Evolutionary conservation across 257 asterid species (phyloP).

Genomic region (Ajuga chamaepitys): DNA sequence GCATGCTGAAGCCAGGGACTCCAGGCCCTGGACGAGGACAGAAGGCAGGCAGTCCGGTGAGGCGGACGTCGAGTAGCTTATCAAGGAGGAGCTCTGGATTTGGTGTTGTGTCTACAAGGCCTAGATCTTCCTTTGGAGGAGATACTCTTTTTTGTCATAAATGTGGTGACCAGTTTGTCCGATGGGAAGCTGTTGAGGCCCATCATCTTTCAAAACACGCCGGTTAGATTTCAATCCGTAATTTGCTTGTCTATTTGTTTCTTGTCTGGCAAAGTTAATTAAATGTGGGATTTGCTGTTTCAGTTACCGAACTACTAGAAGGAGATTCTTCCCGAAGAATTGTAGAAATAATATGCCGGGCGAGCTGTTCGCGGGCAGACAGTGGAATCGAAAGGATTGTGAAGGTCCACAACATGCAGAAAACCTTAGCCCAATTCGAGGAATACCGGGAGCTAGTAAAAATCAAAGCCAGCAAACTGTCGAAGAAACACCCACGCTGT

Average conservation of each 20-base stretch:
- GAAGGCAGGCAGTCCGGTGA: slow-evolving; percentile 48
- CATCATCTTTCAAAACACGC: slow-evolving; percentile 92
- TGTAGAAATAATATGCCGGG: slow-evolving; percentile 79
- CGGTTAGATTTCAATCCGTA: slow-evolving; percentile 26
- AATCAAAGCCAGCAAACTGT: slow-evolving; percentile 63
- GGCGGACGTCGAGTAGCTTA: slow-evolving; percentile 48
- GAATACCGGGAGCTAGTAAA: slow-evolving; percentile 77
- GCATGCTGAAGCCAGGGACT: slow-evolving; percentile 61
- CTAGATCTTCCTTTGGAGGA: slow-evolving; percentile 42
- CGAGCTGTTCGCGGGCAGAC: slow-evolving; percentile 44
- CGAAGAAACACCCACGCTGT: slow-evolving; percentile 86
- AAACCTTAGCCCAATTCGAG: slow-evolving; percentile 70
- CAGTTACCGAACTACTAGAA: slow-evolving; percentile 73
- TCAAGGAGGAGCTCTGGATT: slow-evolving; percentile 49
- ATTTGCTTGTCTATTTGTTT: neutral
- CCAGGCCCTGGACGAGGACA: slow-evolving; percentile 49
- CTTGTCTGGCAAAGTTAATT: neutral
- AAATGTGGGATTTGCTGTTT: neutral
- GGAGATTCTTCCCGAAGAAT: slow-evolving; percentile 89
- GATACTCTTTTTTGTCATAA: slow-evolving; percentile 60
- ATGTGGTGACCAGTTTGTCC: slow-evolving; percentile 64
- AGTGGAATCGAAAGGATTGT: slow-evolving; percentile 62
- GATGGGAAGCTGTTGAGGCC: slow-evolving; percentile 70
- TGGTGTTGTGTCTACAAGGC: slow-evolving; percentile 33
- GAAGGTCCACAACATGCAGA: slow-evolving; percentile 89